Base-by-base conservation (phyloP, 352 stramenopile species). In the Globisporangium camurandrum region DNA sequence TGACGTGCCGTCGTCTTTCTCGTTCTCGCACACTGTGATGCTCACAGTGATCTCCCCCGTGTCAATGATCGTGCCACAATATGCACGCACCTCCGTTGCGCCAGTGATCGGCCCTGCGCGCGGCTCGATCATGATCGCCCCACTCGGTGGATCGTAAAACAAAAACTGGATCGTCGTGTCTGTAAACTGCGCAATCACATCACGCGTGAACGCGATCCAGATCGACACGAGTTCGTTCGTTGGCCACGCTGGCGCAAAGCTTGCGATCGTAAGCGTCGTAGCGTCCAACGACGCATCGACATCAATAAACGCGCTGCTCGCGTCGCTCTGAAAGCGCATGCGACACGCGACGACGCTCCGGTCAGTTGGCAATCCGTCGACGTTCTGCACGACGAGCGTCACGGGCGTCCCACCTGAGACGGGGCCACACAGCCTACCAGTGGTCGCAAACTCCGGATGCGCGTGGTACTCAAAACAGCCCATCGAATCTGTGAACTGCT, bases 391-490 rank as follows among this genome's bases (percentile, higher is more conserved):
- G 27, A 66, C n/a, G 14, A 88, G 34, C 11, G 49, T 60, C 17
- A 88, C 41, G 6, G 66, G 69, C 1, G 77, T 81, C 22, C 75
- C 71, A 0, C 77, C 77, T 4, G 68, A 83, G 1, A 85, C 67
- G 0, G 72, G 72, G 0, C 77, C 77, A 46, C 77, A 88, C 12
- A 85, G 43, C 4, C 64, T 71, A 3, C 68, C 72, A 36, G 56
- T 64, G 28, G 67, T 66, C 4, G 52, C 28, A 33, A 75, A 88
- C 14, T 39, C 49, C 1, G 74, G 82, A 14, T n/a, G 44, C 12
- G 59, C 49, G 41, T 88, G 77, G 45, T 86, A 88, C 51, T 88
- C 77, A 19, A 86, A 88, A 46, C 64, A 84, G 41, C 72, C 81
- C 1, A 61, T 75, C 3, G 77, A 83, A 42, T 82, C 64, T 2